phyloP scores from a whole-genome alignment of 441 rosid species.

The Euphorbia schlechtendalii region DNA sequence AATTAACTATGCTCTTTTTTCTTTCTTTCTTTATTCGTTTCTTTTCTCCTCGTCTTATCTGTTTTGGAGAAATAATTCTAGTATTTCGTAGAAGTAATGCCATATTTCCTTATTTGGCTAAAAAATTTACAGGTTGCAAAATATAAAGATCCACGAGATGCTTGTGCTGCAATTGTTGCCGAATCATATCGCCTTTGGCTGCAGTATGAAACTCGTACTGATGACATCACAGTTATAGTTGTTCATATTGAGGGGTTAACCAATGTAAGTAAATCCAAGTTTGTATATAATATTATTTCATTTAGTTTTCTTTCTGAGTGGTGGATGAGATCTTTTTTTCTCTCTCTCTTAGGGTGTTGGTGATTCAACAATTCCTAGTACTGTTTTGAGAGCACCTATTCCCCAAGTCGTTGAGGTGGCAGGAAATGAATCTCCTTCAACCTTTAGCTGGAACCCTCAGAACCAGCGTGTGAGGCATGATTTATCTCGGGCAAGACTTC shows the following conservation, averaged over 20 bases:
- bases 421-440: conserved; percentile 87
- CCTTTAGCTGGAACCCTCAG: conserved; percentile 62
- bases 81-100: not conserved
- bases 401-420: conserved; percentile 81
- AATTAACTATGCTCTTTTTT: too few species aligned
- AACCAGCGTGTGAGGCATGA: conserved; percentile 86
- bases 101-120: conserved; percentile 4
- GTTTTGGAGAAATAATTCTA: not conserved
- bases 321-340: conserved; percentile 6
- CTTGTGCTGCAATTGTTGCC: conserved; percentile 99
- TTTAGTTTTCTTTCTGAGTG: conserved; percentile 18
- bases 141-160: conserved; percentile 96
- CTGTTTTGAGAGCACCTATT: conserved; percentile 43
- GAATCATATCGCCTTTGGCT: conserved; percentile 99
- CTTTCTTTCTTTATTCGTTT: too few species aligned
- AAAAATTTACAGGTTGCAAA: conserved; percentile 66
- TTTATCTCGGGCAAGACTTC: conserved; percentile 91
- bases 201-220: conserved; percentile 99
- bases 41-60: not conserved
- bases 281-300: conserved; percentile 8
- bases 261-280: conserved; percentile 43
- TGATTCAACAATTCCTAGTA: conserved; percentile 38
- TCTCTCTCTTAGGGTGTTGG: conserved; percentile 43
- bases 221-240: conserved; percentile 96
- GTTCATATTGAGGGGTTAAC: conserved; percentile 79